Percentiles rank a stretch among this genome's conserved stretches.
These are phyloP conservation scores for Penicillium alfredii DNA, from an alignment of 495 filamentous ascomycete genomes.

Conservation along the genomic window DNA sequence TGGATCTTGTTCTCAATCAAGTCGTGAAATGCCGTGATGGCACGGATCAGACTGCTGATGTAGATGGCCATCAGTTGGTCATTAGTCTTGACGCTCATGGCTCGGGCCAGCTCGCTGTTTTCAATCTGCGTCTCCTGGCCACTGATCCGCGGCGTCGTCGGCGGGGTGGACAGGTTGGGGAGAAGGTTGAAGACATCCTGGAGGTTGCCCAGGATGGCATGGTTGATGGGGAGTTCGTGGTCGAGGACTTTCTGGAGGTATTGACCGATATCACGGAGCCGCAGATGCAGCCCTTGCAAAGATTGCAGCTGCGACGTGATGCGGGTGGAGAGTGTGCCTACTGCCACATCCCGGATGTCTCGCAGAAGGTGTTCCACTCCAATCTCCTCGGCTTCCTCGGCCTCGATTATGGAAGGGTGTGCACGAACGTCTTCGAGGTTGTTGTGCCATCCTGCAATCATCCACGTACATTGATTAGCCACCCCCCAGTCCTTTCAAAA, in stretches of 20 bases:
- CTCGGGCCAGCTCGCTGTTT: constrained; percentile 79
- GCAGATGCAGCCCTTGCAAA: constrained; percentile 89
- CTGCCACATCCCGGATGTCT: constrained; percentile 95
- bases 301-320: constrained; percentile 98
- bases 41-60: constrained; percentile 88
- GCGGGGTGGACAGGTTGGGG: constrained; percentile 88
- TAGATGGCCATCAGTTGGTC: constrained; percentile 99
- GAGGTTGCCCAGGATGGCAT: constrained; percentile 93
- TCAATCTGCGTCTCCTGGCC: constrained; percentile 47
- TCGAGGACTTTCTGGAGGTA: constrained; percentile 96
- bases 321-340: constrained; percentile 95
- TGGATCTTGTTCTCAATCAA: constrained; percentile 99
- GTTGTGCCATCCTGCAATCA: constrained; percentile 91
- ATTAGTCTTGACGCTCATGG: constrained; percentile 98
- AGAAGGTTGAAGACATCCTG: constrained; percentile 99
- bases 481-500: no score
- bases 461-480: no score
- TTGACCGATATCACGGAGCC: constrained; percentile 88
- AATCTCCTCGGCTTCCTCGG: constrained; percentile 97
- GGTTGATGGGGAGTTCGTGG: constrained; percentile 88
- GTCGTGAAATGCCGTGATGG: constrained; percentile 98
- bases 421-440: constrained; percentile 94
- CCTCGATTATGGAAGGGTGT: constrained; percentile 98
- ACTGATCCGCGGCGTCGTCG: constrained; percentile 43
- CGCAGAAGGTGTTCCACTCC: constrained; percentile 96